Conservation (phyloP, 495 filamentous ascomycete species). For the Cetradonia linearis region DNA sequence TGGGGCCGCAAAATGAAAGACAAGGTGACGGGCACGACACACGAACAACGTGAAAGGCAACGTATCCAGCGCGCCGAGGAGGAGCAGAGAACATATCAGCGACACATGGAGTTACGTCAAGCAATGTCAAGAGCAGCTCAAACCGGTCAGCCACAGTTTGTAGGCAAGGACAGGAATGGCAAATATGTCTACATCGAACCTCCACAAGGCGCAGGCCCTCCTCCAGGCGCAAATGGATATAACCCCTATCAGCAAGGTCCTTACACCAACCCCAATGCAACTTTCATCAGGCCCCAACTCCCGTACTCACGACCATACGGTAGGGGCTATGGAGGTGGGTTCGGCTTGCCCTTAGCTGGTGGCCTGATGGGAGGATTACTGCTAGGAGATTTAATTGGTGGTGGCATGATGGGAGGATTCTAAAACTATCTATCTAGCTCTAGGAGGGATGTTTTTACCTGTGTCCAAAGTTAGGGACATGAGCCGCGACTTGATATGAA, state of each 20-base stretch:
- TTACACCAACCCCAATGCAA: constrained; percentile 35
- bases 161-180: constrained; percentile 37
- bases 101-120: constrained; percentile 30
- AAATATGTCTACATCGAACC: constrained; percentile 41
- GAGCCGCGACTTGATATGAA: too few relatives aligned
- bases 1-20: constrained; percentile 41
- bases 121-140: constrained; percentile 34
- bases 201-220: constrained; percentile 22
- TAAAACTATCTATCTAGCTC: not conserved
- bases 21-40: constrained; percentile 36
- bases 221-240: constrained; percentile 29
- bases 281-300: constrained; percentile 34
- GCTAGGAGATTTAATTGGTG: constrained; percentile 26
- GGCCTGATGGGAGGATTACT: constrained; percentile 35
- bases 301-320: constrained; percentile 39
- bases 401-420: constrained; percentile 17
- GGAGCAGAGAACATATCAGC: constrained; percentile 32
- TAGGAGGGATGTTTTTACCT: not conserved
- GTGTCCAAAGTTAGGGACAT: too few relatives aligned
- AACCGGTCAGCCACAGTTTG: constrained; percentile 38
- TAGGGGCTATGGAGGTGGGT: constrained; percentile 35
- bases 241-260: constrained; percentile 34
- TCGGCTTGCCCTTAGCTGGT: constrained; percentile 31
- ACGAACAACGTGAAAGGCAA: constrained; percentile 34
- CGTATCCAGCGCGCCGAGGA: constrained; percentile 33